Conservation (phyloP, 306 rosid genomes). For the Lathyrus aphaca region DNA sequence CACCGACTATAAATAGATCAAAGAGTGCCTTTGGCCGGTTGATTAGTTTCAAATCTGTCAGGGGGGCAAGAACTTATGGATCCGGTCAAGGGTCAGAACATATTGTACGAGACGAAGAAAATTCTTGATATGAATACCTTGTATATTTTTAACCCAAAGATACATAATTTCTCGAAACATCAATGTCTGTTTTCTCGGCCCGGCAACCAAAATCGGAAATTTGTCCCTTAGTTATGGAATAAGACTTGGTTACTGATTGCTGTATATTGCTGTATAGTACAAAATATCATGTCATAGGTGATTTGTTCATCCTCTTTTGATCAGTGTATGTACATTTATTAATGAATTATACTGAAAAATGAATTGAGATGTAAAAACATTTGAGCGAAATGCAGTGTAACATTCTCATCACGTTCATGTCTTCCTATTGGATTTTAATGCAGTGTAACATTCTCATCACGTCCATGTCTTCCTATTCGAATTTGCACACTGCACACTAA, state of each 20-base stretch:
- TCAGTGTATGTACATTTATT: slow-evolving; percentile 8
- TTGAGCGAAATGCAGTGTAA: background rate
- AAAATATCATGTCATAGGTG: background rate
- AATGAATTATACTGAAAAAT: slow-evolving; percentile 6
- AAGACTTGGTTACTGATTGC: background rate
- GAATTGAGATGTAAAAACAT: background rate
- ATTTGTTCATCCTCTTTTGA: slow-evolving; percentile 7
- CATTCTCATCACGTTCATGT: background rate
- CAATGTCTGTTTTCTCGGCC: background rate
- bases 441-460: background rate
- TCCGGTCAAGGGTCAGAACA: slow-evolving; percentile 52
- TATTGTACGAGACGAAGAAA: slow-evolving; percentile 54
- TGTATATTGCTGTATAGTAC: background rate
- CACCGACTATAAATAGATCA: slow-evolving; percentile 61
- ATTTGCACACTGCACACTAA: no score
- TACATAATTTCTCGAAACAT: background rate
- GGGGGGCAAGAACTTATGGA: slow-evolving; percentile 52
- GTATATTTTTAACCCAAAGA: slow-evolving; percentile 5
- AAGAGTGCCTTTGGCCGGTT: slow-evolving; percentile 73
- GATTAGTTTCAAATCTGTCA: slow-evolving; percentile 62
- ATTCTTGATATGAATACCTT: slow-evolving; percentile 25
- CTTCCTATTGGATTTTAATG: background rate
- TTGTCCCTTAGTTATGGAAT: background rate
- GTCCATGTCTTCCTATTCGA: background rate
- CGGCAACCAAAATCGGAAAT: background rate